Conservation (phyloP, 208 protist species). For the Crithidia thermophila region DNA sequence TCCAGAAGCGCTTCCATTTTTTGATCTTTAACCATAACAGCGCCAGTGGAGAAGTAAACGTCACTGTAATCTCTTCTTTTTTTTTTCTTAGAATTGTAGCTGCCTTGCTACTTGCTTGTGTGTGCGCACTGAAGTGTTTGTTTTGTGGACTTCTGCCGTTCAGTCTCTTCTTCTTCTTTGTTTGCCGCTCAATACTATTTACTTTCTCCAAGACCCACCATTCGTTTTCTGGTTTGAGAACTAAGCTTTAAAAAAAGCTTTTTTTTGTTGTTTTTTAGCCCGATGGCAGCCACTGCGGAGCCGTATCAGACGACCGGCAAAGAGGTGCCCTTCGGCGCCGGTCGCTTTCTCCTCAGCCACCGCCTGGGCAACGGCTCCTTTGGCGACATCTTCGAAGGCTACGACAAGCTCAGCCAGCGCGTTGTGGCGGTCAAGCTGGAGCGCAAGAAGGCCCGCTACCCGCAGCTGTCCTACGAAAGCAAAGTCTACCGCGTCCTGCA, state of each 20-base stretch:
- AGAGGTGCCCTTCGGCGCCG: slow-evolving; percentile 54
- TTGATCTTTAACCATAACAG: no score
- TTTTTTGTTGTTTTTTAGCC: no score
- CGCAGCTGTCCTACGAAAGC: slow-evolving; percentile 98
- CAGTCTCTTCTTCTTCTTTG: no score
- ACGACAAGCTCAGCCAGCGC: slow-evolving; percentile 48
- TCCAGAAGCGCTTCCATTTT: no score
- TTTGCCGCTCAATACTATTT: no score
- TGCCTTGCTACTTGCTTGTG: no score
- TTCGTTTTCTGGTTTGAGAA: background rate
- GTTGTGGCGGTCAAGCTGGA: slow-evolving; percentile 92
- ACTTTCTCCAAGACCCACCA: no score
- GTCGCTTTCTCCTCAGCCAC: slow-evolving; percentile 61
- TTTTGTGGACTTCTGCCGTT: no score
- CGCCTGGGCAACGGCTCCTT: slow-evolving; percentile 97
- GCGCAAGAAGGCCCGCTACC: slow-evolving; percentile 82
- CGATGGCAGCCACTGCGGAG: slow-evolving; percentile 4
- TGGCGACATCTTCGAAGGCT: slow-evolving; percentile 98
- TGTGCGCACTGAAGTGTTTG: no score
- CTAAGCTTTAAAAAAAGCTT: background rate
- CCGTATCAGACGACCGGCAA: slow-evolving; percentile 34
- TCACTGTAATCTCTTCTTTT: no score
- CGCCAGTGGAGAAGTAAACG: no score
- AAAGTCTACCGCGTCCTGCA: slow-evolving; percentile 89
- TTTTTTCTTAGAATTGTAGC: no score